Evolutionary conservation across 2,329 filamentous ascomycete species (phyloP).

Genomic region (Nigrospora sphaerica): DNA sequence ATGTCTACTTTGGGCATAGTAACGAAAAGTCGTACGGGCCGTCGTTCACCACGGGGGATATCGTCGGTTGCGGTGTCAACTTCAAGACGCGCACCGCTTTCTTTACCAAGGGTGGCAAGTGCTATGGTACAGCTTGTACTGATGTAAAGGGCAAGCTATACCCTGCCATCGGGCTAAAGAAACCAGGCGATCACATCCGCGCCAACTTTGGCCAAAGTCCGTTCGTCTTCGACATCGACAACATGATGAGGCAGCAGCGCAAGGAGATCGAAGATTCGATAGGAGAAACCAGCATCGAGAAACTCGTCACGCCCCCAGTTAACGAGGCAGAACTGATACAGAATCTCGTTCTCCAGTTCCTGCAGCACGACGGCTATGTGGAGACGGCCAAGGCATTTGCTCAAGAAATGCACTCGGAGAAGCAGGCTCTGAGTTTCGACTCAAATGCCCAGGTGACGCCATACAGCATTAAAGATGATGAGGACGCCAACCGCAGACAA

Average conservation of each 20-base stretch:
- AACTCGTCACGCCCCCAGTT: slow-evolving; percentile 50
- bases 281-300: slow-evolving; percentile 44
- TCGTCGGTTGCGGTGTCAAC: slow-evolving; percentile 60
- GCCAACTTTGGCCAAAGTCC: slow-evolving; percentile 66
- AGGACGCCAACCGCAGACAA: slow-evolving; percentile 81
- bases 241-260: slow-evolving; percentile 71
- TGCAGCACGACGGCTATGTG: slow-evolving; percentile 92
- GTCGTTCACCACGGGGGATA: slow-evolving; percentile 47
- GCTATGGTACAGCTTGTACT: slow-evolving; percentile 60
- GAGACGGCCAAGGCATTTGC: slow-evolving; percentile 88
- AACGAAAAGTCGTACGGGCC: slow-evolving; percentile 51
- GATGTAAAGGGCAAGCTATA: slow-evolving; percentile 62
- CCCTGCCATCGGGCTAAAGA: slow-evolving; percentile 59
- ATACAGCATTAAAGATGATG: slow-evolving; percentile 68
- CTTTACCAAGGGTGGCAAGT: slow-evolving; percentile 58
- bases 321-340: slow-evolving; percentile 76
- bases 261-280: slow-evolving; percentile 55
- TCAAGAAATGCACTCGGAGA: slow-evolving; percentile 69
- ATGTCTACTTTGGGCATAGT: slow-evolving; percentile 50
- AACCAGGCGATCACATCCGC: slow-evolving; percentile 51
- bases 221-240: slow-evolving; percentile 88
- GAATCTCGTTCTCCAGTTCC: slow-evolving; percentile 73
- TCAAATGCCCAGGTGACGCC: slow-evolving; percentile 43
- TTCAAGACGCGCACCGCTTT: slow-evolving; percentile 59
- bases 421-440: slow-evolving; percentile 58